Evolutionary conservation across 352 stramenopile genomes (phyloP).

Genomic region (Pythium insidiosum): DNA sequence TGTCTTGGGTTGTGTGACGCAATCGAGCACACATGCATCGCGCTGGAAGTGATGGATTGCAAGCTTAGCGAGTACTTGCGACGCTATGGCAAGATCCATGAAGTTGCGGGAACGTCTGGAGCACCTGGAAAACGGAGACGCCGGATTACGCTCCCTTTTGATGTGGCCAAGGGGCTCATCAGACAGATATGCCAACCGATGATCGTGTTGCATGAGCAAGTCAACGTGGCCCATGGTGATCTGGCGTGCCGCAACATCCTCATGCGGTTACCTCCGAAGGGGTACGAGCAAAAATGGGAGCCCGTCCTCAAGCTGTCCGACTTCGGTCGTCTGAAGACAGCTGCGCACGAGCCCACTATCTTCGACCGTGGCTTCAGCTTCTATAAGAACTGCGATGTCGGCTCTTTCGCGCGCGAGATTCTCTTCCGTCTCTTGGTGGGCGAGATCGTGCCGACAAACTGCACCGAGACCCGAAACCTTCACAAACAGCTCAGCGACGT

Average conservation of each 20-base stretch:
- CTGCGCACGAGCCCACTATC: constrained; percentile 56
- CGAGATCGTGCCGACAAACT: constrained; percentile 67
- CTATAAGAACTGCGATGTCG: constrained; percentile 78
- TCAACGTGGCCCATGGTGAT: constrained; percentile 76
- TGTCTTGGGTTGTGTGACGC: constrained; percentile 75
- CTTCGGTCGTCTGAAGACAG: constrained; percentile 73
- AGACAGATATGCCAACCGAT: constrained; percentile 72
- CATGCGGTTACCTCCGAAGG: constrained; percentile 66
- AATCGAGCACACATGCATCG: constrained; percentile 83
- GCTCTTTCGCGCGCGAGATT: constrained; percentile 70
- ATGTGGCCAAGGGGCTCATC: constrained; percentile 46
- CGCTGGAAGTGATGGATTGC: constrained; percentile 83
- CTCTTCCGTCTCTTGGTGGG: constrained; percentile 72
- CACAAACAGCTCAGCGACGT: constrained; percentile 72
- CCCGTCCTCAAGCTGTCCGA: constrained; percentile 79
- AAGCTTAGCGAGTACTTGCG: constrained; percentile 83
- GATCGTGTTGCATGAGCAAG: constrained; percentile 69
- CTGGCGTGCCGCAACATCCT: constrained; percentile 83
- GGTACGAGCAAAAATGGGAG: constrained; percentile 76
- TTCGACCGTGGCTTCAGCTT: constrained; percentile 72
- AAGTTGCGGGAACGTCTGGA: constrained; percentile 18
- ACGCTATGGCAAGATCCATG: constrained; percentile 34
- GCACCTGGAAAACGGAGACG: constrained; percentile 15
- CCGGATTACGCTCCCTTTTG: constrained; percentile 48
- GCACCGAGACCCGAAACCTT: constrained; percentile 60